Conservation (phyloP, 768 basidiomycete species). For the Pleurotus pulmonarius region DNA sequence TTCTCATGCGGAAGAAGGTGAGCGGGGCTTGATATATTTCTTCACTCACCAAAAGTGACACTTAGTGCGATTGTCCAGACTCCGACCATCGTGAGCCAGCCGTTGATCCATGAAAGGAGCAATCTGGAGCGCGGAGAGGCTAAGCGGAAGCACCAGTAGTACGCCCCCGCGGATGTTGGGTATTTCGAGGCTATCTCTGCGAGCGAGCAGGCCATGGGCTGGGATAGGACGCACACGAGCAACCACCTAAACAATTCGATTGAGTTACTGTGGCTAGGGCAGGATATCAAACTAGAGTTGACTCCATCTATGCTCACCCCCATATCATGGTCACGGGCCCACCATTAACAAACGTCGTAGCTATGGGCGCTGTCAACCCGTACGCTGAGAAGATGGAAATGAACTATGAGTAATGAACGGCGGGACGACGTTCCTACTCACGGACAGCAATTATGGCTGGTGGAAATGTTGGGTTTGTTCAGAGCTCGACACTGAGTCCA, state of each 20-base stretch:
- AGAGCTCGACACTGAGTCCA: neutral
- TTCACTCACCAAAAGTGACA: slow-evolving; percentile 50
- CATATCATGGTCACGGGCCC: slow-evolving; percentile 57
- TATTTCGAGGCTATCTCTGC: slow-evolving; percentile 60
- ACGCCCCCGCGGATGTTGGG: slow-evolving; percentile 59
- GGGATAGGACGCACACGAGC: slow-evolving; percentile 43
- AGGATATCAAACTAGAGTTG: neutral
- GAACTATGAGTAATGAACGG: neutral
- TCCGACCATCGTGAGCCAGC: slow-evolving; percentile 67
- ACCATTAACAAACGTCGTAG: slow-evolving; percentile 50
- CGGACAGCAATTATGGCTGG: slow-evolving; percentile 62
- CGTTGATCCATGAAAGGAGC: slow-evolving; percentile 60
- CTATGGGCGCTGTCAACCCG: slow-evolving; percentile 53
- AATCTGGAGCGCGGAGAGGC: slow-evolving; percentile 48
- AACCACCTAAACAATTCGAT: slow-evolving; percentile 32
- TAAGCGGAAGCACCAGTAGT: slow-evolving; percentile 65
- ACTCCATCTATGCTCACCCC: slow-evolving; percentile 33
- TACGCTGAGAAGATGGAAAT: slow-evolving; percentile 34
- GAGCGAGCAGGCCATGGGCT: slow-evolving; percentile 48
- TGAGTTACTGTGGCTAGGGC: neutral
- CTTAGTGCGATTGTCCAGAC: slow-evolving; percentile 68
- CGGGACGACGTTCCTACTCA: slow-evolving; percentile 26
- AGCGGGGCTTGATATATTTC: too few species aligned
- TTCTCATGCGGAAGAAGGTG: too few species aligned
- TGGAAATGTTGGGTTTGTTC: neutral